phyloP scores from a whole-genome alignment of 345 rosid genomes.

The Odontarrhena argentea region DNA sequence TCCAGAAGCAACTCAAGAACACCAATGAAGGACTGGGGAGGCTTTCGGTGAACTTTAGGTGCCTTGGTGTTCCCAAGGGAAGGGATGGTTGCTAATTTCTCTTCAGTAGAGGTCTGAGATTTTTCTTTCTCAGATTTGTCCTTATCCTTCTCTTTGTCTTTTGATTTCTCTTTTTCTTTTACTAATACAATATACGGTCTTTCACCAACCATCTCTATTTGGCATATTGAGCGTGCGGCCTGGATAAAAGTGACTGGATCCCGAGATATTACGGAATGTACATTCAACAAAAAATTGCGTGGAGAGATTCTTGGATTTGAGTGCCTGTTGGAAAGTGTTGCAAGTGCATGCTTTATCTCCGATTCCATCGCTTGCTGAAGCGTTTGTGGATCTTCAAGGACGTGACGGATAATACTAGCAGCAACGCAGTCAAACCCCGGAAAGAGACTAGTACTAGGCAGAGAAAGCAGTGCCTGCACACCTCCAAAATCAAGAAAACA shows the following conservation, averaged over 20 bases:
- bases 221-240: conserved; percentile 83
- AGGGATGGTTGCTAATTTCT: conserved; percentile 49
- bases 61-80: conserved; percentile 64
- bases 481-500: conserved; percentile 88
- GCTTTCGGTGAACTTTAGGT: conserved; percentile 70
- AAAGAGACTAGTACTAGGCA: conserved; percentile 87
- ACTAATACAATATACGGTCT: conserved; percentile 81
- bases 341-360: conserved; percentile 83
- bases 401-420: conserved; percentile 82
- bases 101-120: conserved; percentile 55
- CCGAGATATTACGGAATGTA: conserved; percentile 78
- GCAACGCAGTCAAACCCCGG: conserved; percentile 90
- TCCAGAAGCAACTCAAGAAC: conserved; percentile 94
- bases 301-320: conserved; percentile 78
- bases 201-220: conserved; percentile 95
- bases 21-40: conserved; percentile 73
- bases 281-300: conserved; percentile 68
- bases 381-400: conserved; percentile 95
- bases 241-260: conserved; percentile 83
- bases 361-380: conserved; percentile 98
- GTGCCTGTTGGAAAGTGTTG: conserved; percentile 80
- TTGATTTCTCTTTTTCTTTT: conserved; percentile 88
- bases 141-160: conserved; percentile 72
- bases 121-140: conserved; percentile 73
- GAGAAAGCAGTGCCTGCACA: conserved; percentile 69